Evolutionary conservation across 805 yeast genomes (phyloP).

Genomic region (Zygosaccharomyces gambellarensis): DNA sequence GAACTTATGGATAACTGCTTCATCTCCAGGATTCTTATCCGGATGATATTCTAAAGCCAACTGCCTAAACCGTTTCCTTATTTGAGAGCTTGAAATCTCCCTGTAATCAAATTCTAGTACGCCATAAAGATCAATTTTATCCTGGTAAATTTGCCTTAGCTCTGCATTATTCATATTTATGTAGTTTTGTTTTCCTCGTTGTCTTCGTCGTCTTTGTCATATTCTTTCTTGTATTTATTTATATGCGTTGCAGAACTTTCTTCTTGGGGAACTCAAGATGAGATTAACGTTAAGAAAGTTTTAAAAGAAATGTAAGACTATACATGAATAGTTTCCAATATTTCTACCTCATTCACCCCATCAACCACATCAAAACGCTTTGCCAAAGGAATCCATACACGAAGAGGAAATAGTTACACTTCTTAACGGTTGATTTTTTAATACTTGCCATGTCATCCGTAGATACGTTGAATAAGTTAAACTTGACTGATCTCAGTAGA

Average conservation of each 20-base stretch:
- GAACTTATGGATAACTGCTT: conserved; percentile 22
- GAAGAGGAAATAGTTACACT: conserved; percentile 82
- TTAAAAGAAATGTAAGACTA: background rate
- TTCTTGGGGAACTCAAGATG: background rate
- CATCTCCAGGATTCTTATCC: conserved; percentile 21
- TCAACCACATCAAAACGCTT: conserved; percentile 66
- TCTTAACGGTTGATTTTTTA: conserved; percentile 63
- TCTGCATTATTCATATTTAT: conserved; percentile 8
- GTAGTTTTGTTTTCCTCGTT: background rate
- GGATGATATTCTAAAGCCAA: conserved; percentile 30
- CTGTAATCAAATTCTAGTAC: conserved; percentile 42
- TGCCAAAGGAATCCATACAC: conserved; percentile 81
- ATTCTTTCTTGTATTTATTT: background rate
- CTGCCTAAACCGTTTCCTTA: conserved; percentile 19
- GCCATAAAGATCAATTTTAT: conserved; percentile 36
- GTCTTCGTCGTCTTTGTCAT: background rate
- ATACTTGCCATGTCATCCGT: conserved; percentile 43
- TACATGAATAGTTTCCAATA: background rate
- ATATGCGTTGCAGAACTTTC: background rate
- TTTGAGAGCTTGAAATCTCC: conserved; percentile 34
- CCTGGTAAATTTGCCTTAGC: conserved; percentile 7
- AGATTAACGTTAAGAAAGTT: background rate
- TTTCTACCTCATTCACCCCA: conserved; percentile 35
- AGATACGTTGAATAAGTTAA: conserved; percentile 42
- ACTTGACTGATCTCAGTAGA: conserved; percentile 52